Evolutionary conservation across 768 basidiomycete genomes (phyloP).

Genomic region (Harrya chromipes): DNA sequence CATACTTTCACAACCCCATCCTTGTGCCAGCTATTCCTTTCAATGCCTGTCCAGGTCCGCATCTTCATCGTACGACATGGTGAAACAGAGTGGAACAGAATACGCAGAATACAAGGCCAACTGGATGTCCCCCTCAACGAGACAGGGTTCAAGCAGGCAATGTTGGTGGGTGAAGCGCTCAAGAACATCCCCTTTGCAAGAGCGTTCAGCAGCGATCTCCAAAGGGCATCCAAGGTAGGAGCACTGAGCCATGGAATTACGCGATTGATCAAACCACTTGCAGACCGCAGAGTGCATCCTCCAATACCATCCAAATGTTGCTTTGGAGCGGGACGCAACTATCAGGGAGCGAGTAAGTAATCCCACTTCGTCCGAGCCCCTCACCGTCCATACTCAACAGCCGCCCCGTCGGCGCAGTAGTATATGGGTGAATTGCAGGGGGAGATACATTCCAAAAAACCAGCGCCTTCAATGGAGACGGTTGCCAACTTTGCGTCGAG

Average conservation of each 20-base stretch:
- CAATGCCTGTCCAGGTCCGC: conserved; percentile 36
- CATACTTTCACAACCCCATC: not conserved
- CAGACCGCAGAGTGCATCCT: conserved; percentile 71
- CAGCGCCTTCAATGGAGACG: conserved; percentile 25
- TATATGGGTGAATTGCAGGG: conserved; percentile 65
- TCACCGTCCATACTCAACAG: not conserved
- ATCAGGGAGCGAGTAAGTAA: conserved; percentile 64
- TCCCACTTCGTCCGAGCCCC: not conserved
- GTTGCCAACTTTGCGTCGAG: conserved; percentile 44
- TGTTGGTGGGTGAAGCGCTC: conserved; percentile 51
- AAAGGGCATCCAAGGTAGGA: conserved; percentile 61
- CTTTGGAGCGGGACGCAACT: conserved; percentile 41
- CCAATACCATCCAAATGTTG: conserved; percentile 45
- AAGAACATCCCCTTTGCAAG: conserved; percentile 51
- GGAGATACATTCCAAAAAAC: conserved; percentile 16
- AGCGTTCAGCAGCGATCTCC: conserved; percentile 72
- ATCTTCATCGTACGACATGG: conserved; percentile 75
- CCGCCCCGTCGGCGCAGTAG: conserved; percentile 31
- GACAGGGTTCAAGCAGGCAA: conserved; percentile 57
- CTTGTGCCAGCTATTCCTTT: not conserved
- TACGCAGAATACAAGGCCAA: conserved; percentile 71
- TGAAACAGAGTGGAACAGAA: conserved; percentile 68
- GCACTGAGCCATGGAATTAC: not conserved
- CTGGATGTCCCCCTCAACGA: conserved; percentile 65
- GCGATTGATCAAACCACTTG: not conserved